Evolutionary conservation across 2,329 filamentous ascomycete species (phyloP), one percentile per base, ranked within the genome.

Genomic region (Neofusicoccum umdonicola): DNA sequence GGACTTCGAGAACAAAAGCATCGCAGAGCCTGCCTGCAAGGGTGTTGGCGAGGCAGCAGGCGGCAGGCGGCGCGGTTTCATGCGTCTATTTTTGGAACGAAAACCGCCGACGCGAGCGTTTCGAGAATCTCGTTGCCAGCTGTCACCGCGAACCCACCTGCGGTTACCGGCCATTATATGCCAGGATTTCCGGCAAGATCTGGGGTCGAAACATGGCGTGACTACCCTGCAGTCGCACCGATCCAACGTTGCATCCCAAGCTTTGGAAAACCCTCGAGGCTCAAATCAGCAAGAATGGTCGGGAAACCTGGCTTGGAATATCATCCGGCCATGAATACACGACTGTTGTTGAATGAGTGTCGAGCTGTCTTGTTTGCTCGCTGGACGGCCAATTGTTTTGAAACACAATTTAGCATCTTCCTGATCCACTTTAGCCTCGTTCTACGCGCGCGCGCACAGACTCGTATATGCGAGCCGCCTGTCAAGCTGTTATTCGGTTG

Each of bases 391-490:
- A 4, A 7, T 22, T 15, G 50, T 54, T 54, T 39, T 4, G 27
- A 31, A 31, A 31, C 27, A 31, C 27, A 31, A 31, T 31, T 5
- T 39, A 22, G 11, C 13, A 56, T 17, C 51, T 41, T 22, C 34
- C 51, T 22, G 35, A 56, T 27, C n/a, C 7, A 22, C 9, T 4
- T 35, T 42, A 42, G 50, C 7, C 35, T 7, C 3, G 9, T 17
- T 54, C 37, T 4, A 39, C 11, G 50, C 34, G 22, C 27, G 4
- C 19, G 22, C 54, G 54, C 54, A 57, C 39, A 57, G 39, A 13
- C 39, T 57, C 54, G 54, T 57, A 57, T 57, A 57, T 57, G 54
- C 54, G 39, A 31, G 54, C 54, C 19, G 19, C 19, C 17, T 39
- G 17, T 42, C 54, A 22, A 34, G 54, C 44, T 34, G 44, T 39